Percentiles rank a stretch among this genome's conserved stretches.
Conservation (phyloP, 495 filamentous ascomycete genomes). For the Pyronema domesticum region DNA sequence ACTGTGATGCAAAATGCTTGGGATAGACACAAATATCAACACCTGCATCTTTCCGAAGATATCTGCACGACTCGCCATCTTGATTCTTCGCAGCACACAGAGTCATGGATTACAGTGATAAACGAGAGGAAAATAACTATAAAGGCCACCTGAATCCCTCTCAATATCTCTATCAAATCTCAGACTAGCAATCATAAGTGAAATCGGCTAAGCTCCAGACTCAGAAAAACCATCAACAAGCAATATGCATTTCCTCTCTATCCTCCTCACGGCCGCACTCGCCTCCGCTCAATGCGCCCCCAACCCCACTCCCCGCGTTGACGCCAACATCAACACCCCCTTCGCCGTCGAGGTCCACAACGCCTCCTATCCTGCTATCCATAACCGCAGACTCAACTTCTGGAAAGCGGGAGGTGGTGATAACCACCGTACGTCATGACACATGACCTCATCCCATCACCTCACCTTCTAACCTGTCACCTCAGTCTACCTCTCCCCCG, state of each 20-base stretch:
- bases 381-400: constrained; percentile 36
- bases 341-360: constrained; percentile 36
- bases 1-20: too few relatives aligned
- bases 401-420: constrained; percentile 33
- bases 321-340: constrained; percentile 28
- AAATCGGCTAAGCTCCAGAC: too few relatives aligned
- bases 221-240: too few relatives aligned
- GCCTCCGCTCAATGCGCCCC: constrained; percentile 28
- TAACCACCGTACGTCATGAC: constrained; percentile 28
- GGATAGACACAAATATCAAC: too few relatives aligned
- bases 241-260: neutral
- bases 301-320: constrained; percentile 21
- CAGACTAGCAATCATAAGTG: too few relatives aligned
- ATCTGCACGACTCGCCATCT: too few relatives aligned
- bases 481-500: constrained; percentile 27
- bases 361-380: constrained; percentile 30
- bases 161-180: too few relatives aligned
- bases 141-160: too few relatives aligned
- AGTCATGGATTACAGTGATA: too few relatives aligned
- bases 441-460: neutral
- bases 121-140: too few relatives aligned
- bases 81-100: too few relatives aligned
- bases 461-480: neutral
- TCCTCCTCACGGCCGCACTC: constrained; percentile 22
- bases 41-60: too few relatives aligned